These are phyloP conservation scores for Aspergillus sp. DNA, from an alignment of 2,329 filamentous ascomycete genomes.

Conservation along the genomic window DNA sequence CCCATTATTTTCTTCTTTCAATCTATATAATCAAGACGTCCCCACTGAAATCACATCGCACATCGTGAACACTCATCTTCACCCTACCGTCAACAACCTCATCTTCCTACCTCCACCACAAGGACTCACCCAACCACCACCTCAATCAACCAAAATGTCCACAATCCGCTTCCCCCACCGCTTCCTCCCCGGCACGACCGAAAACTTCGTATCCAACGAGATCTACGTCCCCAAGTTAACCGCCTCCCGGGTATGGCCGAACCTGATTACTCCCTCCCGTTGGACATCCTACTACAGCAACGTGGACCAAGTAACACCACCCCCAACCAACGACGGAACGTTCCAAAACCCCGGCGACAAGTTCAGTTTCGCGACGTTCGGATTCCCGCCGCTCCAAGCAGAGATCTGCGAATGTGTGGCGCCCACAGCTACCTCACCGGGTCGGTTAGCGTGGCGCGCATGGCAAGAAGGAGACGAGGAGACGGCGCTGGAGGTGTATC, in stretches of 20 bases:
- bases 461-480: constrained; percentile 11
- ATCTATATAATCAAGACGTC: too few relatives aligned
- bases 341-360: constrained; percentile 1
- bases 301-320: constrained; percentile 7
- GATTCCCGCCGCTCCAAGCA: constrained; percentile 7
- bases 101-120: too few relatives aligned
- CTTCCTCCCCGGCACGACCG: constrained; percentile 10
- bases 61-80: too few relatives aligned
- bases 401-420: not conserved
- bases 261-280: not conserved
- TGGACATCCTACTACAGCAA: constrained; percentile 12
- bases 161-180: constrained; percentile 6
- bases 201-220: constrained; percentile 14
- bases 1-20: too few relatives aligned
- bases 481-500: constrained; percentile 7
- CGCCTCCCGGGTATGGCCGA: constrained; percentile 1
- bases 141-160: not conserved
- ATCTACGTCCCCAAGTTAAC: constrained; percentile 1
- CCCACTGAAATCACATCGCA: too few relatives aligned
- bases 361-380: constrained; percentile 9
- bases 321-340: not conserved
- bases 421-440: not conserved
- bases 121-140: too few relatives aligned
- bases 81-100: too few relatives aligned
- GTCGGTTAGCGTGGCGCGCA: constrained; percentile 6